phyloP scores from a whole-genome alignment of 176 grass and related monocot species.

The Tillandsia leiboldiana region DNA sequence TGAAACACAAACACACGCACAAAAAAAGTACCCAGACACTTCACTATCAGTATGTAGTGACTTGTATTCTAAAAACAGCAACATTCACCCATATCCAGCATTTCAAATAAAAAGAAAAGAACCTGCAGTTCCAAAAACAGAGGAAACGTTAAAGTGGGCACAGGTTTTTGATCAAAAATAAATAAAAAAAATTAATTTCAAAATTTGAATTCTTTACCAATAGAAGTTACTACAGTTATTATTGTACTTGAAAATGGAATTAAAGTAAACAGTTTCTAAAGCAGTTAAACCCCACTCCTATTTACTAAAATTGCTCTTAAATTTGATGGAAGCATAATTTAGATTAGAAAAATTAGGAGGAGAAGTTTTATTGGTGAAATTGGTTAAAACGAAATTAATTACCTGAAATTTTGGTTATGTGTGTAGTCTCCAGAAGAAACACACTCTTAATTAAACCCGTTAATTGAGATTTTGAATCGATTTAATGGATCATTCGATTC shows the following conservation, averaged over 20 bases:
- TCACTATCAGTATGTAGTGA: not conserved
- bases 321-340: too few species aligned
- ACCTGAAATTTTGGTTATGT: not conserved
- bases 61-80: not conserved
- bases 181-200: not conserved
- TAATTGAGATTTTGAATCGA: not conserved
- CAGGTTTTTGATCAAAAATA: not conserved
- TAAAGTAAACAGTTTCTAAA: not conserved
- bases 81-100: not conserved
- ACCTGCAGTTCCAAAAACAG: not conserved
- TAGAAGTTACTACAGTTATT: not conserved
- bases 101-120: not conserved
- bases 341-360: too few species aligned
- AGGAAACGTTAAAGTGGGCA: not conserved
- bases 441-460: not conserved
- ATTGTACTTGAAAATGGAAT: not conserved
- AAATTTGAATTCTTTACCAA: not conserved
- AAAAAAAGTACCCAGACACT: not conserved
- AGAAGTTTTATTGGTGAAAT: too few species aligned
- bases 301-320: too few species aligned
- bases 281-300: not conserved
- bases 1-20: not conserved
- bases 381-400: not conserved
- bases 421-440: not conserved
- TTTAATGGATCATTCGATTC: not conserved